These are phyloP conservation scores for Sporothrix phasma DNA, from an alignment of 2,329 filamentous ascomycete species.

Conservation along the genomic window DNA sequence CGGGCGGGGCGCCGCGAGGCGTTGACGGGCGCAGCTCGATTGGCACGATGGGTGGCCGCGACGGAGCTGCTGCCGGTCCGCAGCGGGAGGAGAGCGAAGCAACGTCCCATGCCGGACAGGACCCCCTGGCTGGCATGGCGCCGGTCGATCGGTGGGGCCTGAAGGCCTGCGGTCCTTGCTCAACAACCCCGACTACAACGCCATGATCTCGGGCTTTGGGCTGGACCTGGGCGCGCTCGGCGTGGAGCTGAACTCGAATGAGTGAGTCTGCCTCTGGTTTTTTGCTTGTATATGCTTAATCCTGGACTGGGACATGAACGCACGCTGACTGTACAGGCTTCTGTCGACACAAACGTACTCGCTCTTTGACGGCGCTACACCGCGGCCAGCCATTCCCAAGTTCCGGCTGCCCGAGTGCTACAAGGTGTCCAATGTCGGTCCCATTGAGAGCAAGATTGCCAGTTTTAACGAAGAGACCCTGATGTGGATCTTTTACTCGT, in stretches of 20 bases:
- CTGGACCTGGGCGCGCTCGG: slow-evolving; percentile 49
- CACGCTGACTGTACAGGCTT: slow-evolving; percentile 28
- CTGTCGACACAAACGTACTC: slow-evolving; percentile 53
- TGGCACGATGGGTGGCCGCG: slow-evolving; percentile 35
- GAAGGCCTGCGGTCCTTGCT: slow-evolving; percentile 53
- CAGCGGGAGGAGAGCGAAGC: slow-evolving; percentile 34
- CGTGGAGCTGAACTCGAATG: slow-evolving; percentile 46
- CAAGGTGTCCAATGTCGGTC: slow-evolving; percentile 54
- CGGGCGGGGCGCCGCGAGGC: slow-evolving; percentile 25
- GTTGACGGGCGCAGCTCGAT: slow-evolving; percentile 32
- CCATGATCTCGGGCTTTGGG: slow-evolving; percentile 49
- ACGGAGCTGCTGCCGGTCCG: slow-evolving; percentile 31
- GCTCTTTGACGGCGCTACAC: slow-evolving; percentile 49
- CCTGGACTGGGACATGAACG: neutral
- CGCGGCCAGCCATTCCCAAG: slow-evolving; percentile 46
- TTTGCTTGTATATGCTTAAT: neutral
- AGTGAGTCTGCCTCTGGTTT: slow-evolving; percentile 36
- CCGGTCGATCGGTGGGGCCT: slow-evolving; percentile 54
- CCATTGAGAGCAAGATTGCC: slow-evolving; percentile 54
- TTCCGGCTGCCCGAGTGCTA: slow-evolving; percentile 56
- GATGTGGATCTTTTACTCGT: slow-evolving; percentile 62
- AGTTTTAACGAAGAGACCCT: slow-evolving; percentile 61
- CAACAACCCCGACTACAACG: slow-evolving; percentile 54
- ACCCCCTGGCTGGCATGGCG: slow-evolving; percentile 52
- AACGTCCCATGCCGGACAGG: slow-evolving; percentile 33